Evolutionary conservation across 2,329 filamentous ascomycete species (phyloP), one percentile per base, ranked within the genome.

Genomic region (Aaosphaeria arxii): DNA sequence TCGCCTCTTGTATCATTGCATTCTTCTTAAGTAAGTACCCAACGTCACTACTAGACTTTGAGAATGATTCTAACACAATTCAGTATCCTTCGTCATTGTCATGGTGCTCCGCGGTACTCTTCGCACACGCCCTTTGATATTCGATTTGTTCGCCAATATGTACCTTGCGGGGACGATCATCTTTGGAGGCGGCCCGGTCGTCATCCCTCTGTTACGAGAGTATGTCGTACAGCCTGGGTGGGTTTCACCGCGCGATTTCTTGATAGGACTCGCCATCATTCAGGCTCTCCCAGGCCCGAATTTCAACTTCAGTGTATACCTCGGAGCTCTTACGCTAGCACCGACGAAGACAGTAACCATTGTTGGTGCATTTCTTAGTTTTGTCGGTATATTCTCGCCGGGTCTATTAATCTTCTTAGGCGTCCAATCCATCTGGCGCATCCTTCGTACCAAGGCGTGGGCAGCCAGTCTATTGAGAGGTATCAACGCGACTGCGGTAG

Each of bases 231-330:
- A 77, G 0, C 83, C 85, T 28, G 83, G 83, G 5, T 90, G 86
- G 86, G 86, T 90, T 0, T 81, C 78, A 0, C 75, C 84, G 0
- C 78, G 87, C 4, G 85, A 90, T 61, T 89, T 90, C 61, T 73
- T 90, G 0, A 81, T 89, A 43, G 87, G 86, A 0, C 78, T 90
- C 0, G 87, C 86, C 6, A 77, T 90, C 45, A 85, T 83, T 13
- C 86, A 90, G 64, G 79, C 84, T 0, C 86, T 89, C 48, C 86
- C 87, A 0, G 82, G 82, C 0, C 83, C 82, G 0, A 81, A 82
- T 53, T 80, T 81, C 67, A 81, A 81, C 59, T 84, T 75, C 40
- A 65, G 64, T 1, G 72, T 75, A 11, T 75, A 70, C 44, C 63
- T 74, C 3, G 72, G 72, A 9, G 61, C 71, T 1, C 58, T 77